Evolutionary conservation across 306 rosid species (phyloP).

Genomic region (Fragaria iinumae): DNA sequence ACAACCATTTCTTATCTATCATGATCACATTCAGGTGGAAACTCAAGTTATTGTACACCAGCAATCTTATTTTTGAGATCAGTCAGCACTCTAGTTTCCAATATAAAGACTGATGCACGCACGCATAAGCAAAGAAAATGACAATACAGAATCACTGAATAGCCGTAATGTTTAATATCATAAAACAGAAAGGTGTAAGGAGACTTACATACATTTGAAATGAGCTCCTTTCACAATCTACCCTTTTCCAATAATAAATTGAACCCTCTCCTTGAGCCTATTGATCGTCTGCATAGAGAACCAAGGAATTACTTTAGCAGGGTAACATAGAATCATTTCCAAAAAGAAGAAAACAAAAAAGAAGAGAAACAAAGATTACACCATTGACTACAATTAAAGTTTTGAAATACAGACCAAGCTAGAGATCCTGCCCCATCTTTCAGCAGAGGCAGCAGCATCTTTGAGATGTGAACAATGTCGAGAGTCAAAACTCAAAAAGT

Average conservation of each 20-base stretch:
- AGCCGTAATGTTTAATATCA: background rate
- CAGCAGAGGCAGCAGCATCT: conserved; percentile 54
- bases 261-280: conserved; percentile 38
- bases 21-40: background rate
- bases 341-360: too few relatives aligned
- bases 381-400: conserved; percentile 10
- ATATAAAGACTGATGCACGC: background rate
- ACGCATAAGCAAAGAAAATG: background rate
- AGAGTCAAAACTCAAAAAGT: conserved; percentile 61
- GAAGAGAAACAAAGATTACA: background rate
- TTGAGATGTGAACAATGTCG: conserved; percentile 58
- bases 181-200: background rate
- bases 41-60: background rate
- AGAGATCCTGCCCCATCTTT: conserved; percentile 61
- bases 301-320: conserved; percentile 8
- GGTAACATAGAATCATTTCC: conserved; percentile 6
- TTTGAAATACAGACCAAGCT: conserved; percentile 42
- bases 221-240: conserved; percentile 4
- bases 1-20: background rate
- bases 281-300: conserved; percentile 50
- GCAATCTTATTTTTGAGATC: background rate
- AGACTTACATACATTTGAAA: conserved; percentile 8
- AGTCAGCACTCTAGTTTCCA: background rate
- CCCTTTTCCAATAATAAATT: background rate
- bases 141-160: background rate